Percentiles rank a stretch among this genome's conserved stretches.
phyloP scores from a whole-genome alignment of 2,329 filamentous ascomycete genomes.

The Didymella sp. region DNA sequence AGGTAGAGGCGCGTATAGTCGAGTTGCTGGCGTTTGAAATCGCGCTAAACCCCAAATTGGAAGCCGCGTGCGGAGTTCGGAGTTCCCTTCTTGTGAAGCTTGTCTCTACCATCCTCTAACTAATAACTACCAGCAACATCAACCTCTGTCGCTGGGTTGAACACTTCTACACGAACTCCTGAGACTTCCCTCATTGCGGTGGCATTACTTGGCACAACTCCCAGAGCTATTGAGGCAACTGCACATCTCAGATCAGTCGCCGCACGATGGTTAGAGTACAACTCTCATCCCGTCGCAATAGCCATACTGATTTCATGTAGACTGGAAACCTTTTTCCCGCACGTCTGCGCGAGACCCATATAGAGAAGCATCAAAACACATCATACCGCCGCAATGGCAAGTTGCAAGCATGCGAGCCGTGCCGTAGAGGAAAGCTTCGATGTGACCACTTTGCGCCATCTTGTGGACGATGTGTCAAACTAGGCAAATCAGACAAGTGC shows the following conservation, averaged over 20 bases:
- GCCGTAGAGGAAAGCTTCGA: conserved; percentile 45
- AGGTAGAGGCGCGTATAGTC: background rate
- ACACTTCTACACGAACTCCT: background rate
- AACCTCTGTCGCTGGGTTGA: background rate
- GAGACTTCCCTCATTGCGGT: background rate
- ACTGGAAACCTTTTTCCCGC: conserved; percentile 42
- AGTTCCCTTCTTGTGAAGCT: background rate
- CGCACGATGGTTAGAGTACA: conserved; percentile 19
- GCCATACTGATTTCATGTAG: conserved; percentile 15
- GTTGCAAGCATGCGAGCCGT: conserved; percentile 49
- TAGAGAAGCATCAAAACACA: conserved; percentile 37
- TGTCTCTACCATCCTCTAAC: no score
- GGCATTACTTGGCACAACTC: accelerated
- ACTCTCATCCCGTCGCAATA: background rate
- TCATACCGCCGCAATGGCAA: conserved; percentile 48
- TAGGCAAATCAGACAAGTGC: conserved; percentile 39
- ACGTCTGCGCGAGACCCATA: conserved; percentile 34
- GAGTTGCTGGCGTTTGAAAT: background rate
- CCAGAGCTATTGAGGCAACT: background rate
- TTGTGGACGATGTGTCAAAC: conserved; percentile 43
- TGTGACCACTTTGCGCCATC: conserved; percentile 48
- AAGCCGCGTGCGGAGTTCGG: background rate
- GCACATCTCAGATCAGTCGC: background rate
- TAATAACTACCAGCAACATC: no score
- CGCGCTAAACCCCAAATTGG: background rate